Conservation (phyloP, 2,329 filamentous ascomycete species). For the Alternaria angustiovoidea region DNA sequence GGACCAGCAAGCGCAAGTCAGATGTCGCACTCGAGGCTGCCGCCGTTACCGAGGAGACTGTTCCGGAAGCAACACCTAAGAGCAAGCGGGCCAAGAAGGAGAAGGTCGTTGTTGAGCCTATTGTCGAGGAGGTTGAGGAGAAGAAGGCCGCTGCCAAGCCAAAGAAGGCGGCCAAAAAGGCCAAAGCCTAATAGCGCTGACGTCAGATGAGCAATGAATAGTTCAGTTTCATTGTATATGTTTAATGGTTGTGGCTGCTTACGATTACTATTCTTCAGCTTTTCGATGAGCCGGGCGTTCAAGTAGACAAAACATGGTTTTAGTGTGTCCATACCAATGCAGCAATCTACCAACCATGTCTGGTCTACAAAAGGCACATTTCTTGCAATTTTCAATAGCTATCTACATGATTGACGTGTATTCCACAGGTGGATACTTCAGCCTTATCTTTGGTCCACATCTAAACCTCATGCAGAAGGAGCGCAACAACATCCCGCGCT, state of each 20-base stretch:
- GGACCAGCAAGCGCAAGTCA: constrained; percentile 33
- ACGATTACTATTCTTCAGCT: neutral
- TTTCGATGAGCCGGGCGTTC: constrained; percentile 3
- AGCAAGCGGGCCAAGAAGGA: constrained; percentile 38
- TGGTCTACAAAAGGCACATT: neutral
- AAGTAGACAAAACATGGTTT: neutral
- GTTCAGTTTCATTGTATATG: neutral
- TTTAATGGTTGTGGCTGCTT: constrained; percentile 3
- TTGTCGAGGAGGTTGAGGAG: constrained; percentile 24
- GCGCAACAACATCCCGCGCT: neutral
- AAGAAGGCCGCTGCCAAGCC: constrained; percentile 28
- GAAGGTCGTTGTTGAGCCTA: constrained; percentile 14
- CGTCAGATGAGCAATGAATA: neutral
- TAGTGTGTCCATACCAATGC: constrained; percentile 2
- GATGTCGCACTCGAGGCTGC: constrained; percentile 23
- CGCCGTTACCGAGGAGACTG: constrained; percentile 18
- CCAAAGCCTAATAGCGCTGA: constrained; percentile 26
- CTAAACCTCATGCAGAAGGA: constrained; percentile 1
- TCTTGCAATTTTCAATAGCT: neutral
- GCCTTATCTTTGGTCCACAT: neutral
- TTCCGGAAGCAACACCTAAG: constrained; percentile 20
- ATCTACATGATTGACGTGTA: neutral
- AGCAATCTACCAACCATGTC: neutral
- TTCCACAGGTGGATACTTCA: neutral
- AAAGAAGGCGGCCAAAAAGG: constrained; percentile 40